Conservation (phyloP, 805 yeast species). For the Candida pseudofarinosa region DNA sequence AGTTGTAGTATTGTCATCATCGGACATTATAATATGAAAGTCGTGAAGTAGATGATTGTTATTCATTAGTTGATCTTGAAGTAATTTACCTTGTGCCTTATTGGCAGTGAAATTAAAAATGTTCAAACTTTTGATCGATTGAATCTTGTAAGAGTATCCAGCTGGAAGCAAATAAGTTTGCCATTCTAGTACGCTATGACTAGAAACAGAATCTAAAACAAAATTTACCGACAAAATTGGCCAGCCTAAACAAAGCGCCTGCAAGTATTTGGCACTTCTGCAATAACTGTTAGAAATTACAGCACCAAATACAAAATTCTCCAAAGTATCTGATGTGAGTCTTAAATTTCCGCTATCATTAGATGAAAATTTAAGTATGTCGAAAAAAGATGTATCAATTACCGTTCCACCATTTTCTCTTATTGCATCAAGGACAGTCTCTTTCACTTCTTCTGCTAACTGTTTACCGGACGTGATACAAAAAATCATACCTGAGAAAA, state of each 20-base stretch:
- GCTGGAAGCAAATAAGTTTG: slow-evolving; percentile 61
- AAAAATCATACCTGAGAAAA: slow-evolving; percentile 25
- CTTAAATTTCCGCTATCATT: slow-evolving; percentile 4
- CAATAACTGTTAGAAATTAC: slow-evolving; percentile 54
- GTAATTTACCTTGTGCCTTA: slow-evolving; percentile 20
- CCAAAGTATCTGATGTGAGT: slow-evolving; percentile 9
- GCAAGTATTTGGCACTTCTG: slow-evolving; percentile 73
- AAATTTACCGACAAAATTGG: slow-evolving; percentile 66
- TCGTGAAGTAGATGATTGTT: slow-evolving; percentile 33
- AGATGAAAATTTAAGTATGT: slow-evolving; percentile 17
- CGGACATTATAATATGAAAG: slow-evolving; percentile 29
- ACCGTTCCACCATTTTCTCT: slow-evolving; percentile 39
- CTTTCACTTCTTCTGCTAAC: slow-evolving; percentile 29
- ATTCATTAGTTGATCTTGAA: slow-evolving; percentile 41
- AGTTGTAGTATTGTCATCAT: slow-evolving; percentile 22
- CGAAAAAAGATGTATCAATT: slow-evolving; percentile 32
- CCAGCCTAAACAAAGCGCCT: slow-evolving; percentile 79
- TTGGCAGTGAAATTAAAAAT: slow-evolving; percentile 40
- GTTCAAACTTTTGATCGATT: slow-evolving; percentile 46
- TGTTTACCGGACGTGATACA: slow-evolving; percentile 26
- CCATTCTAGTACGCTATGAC: slow-evolving; percentile 36
- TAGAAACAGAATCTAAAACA: slow-evolving; percentile 45
- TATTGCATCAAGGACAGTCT: slow-evolving; percentile 32
- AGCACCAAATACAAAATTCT: slow-evolving; percentile 53
- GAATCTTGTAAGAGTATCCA: slow-evolving; percentile 55